Conservation (phyloP, 2,329 filamentous ascomycete genomes). For the Blumeria hordei region DNA sequence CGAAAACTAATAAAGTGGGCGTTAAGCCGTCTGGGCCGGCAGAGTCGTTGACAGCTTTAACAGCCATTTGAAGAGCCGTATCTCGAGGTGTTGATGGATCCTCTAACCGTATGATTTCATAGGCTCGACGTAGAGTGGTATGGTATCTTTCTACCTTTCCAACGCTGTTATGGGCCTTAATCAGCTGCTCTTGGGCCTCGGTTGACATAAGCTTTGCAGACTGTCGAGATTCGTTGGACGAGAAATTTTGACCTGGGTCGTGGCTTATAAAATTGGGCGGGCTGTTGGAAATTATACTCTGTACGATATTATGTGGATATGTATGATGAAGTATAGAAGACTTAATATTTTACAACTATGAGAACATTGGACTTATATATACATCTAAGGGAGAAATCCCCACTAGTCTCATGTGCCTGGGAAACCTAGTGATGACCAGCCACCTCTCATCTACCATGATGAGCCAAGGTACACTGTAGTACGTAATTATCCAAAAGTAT, state of each 20-base stretch:
- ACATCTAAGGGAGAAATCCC: no score
- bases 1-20: background rate
- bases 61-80: background rate
- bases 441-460: no score
- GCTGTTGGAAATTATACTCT: background rate
- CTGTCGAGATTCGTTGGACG: constrained; percentile 2
- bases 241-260: constrained; percentile 2
- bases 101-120: background rate
- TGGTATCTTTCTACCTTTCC: constrained; percentile 2
- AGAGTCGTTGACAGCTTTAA: background rate
- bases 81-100: background rate
- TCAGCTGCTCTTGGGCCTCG: background rate
- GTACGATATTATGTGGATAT: no score
- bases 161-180: constrained; percentile 1
- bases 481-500: no score
- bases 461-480: no score
- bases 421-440: no score
- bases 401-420: no score
- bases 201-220: background rate
- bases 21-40: background rate
- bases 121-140: background rate
- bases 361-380: no score
- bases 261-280: constrained; percentile 1
- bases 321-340: no score
- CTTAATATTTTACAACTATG: no score